Evolutionary conservation across 257 asterid species (phyloP).

Genomic region (Solanum bulbocastanum): DNA sequence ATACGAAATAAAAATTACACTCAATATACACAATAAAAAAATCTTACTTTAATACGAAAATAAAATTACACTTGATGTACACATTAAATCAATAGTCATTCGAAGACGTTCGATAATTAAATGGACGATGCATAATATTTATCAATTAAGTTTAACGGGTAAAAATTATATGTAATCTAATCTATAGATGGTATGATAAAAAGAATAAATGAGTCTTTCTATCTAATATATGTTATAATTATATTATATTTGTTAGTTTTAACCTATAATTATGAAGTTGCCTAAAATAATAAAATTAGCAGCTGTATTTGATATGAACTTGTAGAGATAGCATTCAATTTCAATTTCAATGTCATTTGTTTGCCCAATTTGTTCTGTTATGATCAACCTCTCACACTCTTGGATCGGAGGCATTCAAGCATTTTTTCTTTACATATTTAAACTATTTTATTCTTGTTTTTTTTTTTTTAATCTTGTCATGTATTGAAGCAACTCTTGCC

Average conservation of each 20-base stretch:
- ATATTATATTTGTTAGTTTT: background rate
- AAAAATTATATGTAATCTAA: background rate
- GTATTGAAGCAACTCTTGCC: rapidly evolving
- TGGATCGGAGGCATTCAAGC: background rate
- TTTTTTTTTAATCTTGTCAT: background rate
- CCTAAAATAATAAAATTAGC: background rate
- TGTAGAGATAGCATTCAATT: background rate
- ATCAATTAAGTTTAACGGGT: too few species aligned
- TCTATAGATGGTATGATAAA: background rate
- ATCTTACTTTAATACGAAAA: too few species aligned
- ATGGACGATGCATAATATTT: background rate
- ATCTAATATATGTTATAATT: background rate
- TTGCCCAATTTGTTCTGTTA: background rate
- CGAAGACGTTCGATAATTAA: too few species aligned
- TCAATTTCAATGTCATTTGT: background rate
- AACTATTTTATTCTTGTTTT: background rate
- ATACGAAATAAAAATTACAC: background rate
- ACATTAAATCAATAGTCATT: background rate
- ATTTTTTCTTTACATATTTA: too few species aligned
- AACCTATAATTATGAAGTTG: background rate
- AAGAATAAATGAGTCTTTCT: background rate
- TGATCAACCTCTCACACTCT: background rate
- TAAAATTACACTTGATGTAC: too few species aligned
- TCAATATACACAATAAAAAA: too few species aligned
- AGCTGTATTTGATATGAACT: background rate